These are phyloP conservation scores for Saccharomyces mikatae DNA, from an alignment of 805 yeast species.

Conservation along the genomic window DNA sequence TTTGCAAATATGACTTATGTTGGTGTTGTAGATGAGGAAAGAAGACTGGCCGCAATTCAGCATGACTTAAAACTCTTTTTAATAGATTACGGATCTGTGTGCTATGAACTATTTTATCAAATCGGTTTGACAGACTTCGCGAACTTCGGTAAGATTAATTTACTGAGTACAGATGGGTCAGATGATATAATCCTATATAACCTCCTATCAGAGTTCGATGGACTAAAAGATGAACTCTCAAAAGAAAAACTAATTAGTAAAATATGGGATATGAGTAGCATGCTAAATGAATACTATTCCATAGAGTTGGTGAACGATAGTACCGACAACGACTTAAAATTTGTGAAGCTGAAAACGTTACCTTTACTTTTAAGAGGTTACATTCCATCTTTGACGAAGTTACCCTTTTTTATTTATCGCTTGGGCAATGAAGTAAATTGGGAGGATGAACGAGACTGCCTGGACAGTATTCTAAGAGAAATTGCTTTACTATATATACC, in stretches of 20 bases:
- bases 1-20: slow-evolving; percentile 66
- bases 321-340: slow-evolving; percentile 23
- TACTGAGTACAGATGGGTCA: slow-evolving; percentile 26
- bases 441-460: slow-evolving; percentile 59
- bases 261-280: slow-evolving; percentile 51
- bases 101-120: slow-evolving; percentile 72
- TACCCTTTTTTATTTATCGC: slow-evolving; percentile 59
- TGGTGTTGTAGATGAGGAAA: slow-evolving; percentile 69
- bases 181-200: slow-evolving; percentile 21
- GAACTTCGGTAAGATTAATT: slow-evolving; percentile 60
- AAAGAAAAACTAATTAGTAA: slow-evolving; percentile 2
- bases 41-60: slow-evolving; percentile 76
- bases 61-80: slow-evolving; percentile 68
- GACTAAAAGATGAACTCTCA: slow-evolving; percentile 15
- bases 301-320: slow-evolving; percentile 33
- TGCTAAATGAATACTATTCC: slow-evolving; percentile 76
- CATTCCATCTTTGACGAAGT: slow-evolving; percentile 51
- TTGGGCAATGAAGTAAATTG: slow-evolving; percentile 55
- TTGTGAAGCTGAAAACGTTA: slow-evolving; percentile 38
- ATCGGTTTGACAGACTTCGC: slow-evolving; percentile 68
- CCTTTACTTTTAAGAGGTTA: slow-evolving; percentile 67
- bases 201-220: slow-evolving; percentile 29
- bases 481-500: slow-evolving; percentile 72
- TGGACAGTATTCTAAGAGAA: slow-evolving; percentile 56
- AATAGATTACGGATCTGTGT: slow-evolving; percentile 69